These are phyloP conservation scores for Talaromyces verruculosus DNA, from an alignment of 2,329 filamentous ascomycete genomes.

Conservation along the genomic window DNA sequence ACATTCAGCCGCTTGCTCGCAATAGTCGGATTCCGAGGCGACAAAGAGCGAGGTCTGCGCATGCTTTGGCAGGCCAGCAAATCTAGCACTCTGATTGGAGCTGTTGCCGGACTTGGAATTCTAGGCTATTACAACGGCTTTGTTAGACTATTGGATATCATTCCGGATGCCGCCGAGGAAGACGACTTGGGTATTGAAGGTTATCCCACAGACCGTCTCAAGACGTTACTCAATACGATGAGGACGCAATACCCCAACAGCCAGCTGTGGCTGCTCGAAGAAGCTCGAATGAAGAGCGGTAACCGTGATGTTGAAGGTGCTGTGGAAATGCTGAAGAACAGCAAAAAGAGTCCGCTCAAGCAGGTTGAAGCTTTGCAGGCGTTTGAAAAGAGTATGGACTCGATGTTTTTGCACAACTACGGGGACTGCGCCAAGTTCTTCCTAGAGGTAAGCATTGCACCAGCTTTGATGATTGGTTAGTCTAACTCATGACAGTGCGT, in stretches of 20 bases:
- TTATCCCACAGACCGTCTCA: constrained; percentile 69
- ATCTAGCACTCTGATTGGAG: constrained; percentile 88
- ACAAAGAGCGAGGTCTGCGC: constrained; percentile 74
- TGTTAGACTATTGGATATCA: constrained; percentile 82
- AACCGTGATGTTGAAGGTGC: constrained; percentile 67
- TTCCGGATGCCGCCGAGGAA: constrained; percentile 54
- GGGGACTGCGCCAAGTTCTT: constrained; percentile 72
- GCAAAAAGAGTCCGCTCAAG: constrained; percentile 70
- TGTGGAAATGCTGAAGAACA: constrained; percentile 62
- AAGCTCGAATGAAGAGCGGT: constrained; percentile 72
- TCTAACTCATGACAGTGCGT: constrained; percentile 55
- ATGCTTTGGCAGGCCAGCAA: constrained; percentile 90
- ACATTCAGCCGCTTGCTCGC: constrained; percentile 83
- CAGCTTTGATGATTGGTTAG: not conserved
- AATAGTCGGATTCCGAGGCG: constrained; percentile 87
- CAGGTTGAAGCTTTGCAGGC: constrained; percentile 82
- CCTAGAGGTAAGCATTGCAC: constrained; percentile 50
- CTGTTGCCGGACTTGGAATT: constrained; percentile 76
- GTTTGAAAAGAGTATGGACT: constrained; percentile 78
- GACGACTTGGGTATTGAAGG: constrained; percentile 62
- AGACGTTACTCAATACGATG: constrained; percentile 70
- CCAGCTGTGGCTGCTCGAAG: constrained; percentile 82
- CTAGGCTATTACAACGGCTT: constrained; percentile 87
- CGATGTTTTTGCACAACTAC: constrained; percentile 79
- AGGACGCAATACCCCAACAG: constrained; percentile 75